Percentiles rank a stretch among this genome's conserved stretches.
phyloP scores from a whole-genome alignment of 768 basidiomycete species.

The Suillus clintonianus region DNA sequence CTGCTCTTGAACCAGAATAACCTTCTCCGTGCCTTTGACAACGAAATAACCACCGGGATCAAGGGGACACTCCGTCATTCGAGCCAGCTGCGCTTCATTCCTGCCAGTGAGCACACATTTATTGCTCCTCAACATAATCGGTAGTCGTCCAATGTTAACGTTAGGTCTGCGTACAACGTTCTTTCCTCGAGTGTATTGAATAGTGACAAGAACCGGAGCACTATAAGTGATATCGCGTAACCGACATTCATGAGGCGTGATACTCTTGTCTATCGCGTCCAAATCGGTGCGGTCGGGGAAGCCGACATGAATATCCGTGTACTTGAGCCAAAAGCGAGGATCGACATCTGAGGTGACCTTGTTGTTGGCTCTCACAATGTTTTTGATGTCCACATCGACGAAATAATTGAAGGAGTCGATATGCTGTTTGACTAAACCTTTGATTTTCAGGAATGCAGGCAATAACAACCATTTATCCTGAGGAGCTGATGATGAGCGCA shows the following conservation, averaged over 20 bases:
- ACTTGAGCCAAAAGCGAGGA: constrained; percentile 95
- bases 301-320: constrained; percentile 92
- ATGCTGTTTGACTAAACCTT: constrained; percentile 98
- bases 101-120: constrained; percentile 88
- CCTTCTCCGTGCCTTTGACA: constrained; percentile 98
- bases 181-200: constrained; percentile 92
- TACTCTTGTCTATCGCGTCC: constrained; percentile 71
- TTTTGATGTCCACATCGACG: constrained; percentile 95
- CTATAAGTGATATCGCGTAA: constrained; percentile 94
- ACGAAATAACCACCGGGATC: constrained; percentile 99
- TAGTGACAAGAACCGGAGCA: constrained; percentile 90
- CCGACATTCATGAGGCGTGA: constrained; percentile 97
- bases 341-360: constrained; percentile 96
- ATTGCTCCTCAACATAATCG: constrained; percentile 96
- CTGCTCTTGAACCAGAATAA: constrained; percentile 98
- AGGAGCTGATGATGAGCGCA: constrained; percentile 4
- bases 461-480: constrained; percentile 99
- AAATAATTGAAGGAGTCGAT: constrained; percentile 99
- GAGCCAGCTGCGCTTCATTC: constrained; percentile 80
- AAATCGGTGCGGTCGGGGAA: constrained; percentile 88
- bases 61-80: constrained; percentile 94
- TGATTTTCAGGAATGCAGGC: constrained; percentile 95
- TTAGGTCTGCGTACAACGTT: constrained; percentile 81
- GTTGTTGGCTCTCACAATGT: constrained; percentile 91
- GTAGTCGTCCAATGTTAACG: constrained; percentile 87